Percentiles rank a stretch among this genome's conserved stretches.
These are phyloP conservation scores for Dalbergia cochinchinensis DNA, from an alignment of 306 rosid species.

Conservation along the genomic window DNA sequence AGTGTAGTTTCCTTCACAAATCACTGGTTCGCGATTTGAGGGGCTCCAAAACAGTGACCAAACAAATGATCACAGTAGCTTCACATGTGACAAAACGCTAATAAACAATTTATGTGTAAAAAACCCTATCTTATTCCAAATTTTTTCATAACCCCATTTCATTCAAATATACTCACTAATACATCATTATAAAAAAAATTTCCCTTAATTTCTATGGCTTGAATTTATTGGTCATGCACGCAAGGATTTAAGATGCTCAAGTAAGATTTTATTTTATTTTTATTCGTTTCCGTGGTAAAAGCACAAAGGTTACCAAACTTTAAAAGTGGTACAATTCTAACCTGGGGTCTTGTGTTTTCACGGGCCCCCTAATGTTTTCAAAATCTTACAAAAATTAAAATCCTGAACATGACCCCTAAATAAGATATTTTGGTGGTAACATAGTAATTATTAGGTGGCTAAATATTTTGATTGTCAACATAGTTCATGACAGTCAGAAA, in stretches of 20 bases:
- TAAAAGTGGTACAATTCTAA: background rate
- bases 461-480: slow-evolving; percentile 3
- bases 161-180: too few species aligned
- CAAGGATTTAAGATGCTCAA: background rate
- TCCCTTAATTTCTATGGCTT: background rate
- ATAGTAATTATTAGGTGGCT: background rate
- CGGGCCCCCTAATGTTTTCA: background rate
- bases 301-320: background rate
- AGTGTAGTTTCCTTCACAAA: too few species aligned
- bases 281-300: background rate
- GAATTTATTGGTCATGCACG: background rate
- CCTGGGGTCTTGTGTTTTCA: background rate
- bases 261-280: background rate
- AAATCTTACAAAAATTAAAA: background rate
- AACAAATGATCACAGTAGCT: too few species aligned
- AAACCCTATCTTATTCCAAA: too few species aligned
- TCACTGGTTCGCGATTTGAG: too few species aligned
- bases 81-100: too few species aligned
- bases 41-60: too few species aligned
- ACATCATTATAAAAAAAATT: too few species aligned
- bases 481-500: slow-evolving; percentile 1
- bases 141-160: too few species aligned
- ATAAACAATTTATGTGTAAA: too few species aligned
- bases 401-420: too few species aligned
- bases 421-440: too few species aligned